These are phyloP conservation scores for Nyssa sinensis DNA, from an alignment of 148 eudicot species.

Conservation along the genomic window DNA sequence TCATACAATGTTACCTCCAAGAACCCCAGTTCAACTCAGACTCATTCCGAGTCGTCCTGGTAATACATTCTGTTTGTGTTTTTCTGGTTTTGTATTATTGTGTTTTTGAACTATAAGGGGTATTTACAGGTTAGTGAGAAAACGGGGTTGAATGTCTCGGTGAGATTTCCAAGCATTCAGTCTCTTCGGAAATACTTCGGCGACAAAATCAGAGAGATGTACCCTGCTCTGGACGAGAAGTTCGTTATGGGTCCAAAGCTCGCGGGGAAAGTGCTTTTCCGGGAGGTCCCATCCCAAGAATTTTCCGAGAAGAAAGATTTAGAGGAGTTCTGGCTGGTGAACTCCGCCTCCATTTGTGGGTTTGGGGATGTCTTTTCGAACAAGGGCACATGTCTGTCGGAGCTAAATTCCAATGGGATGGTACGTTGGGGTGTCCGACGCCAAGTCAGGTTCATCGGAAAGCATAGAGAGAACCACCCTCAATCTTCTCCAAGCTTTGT, in stretches of 20 bases:
- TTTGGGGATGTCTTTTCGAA: slow-evolving; percentile 10
- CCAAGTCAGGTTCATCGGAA: slow-evolving; percentile 45
- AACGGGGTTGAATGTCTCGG: slow-evolving; percentile 46
- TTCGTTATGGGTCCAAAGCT: slow-evolving; percentile 49
- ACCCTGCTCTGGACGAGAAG: slow-evolving; percentile 64
- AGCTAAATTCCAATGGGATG: slow-evolving; percentile 28
- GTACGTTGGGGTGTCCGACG: slow-evolving; percentile 56
- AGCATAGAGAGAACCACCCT: slow-evolving; percentile 26
- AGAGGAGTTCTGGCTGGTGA: slow-evolving; percentile 55
- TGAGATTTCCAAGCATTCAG: slow-evolving; percentile 62
- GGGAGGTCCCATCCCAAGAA: slow-evolving; percentile 49
- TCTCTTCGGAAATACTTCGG: slow-evolving; percentile 51
- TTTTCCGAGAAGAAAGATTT: slow-evolving; percentile 46
- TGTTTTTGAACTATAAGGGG: not conserved
- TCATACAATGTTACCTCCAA: slow-evolving; percentile 45
- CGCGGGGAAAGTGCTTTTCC: slow-evolving; percentile 48
- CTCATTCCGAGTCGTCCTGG: slow-evolving; percentile 69
- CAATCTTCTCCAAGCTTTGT: slow-evolving; percentile 30
- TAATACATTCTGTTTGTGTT: slow-evolving; percentile 17
- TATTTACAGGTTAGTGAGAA: slow-evolving; percentile 59
- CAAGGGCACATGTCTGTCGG: slow-evolving; percentile 20
- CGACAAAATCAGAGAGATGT: slow-evolving; percentile 30
- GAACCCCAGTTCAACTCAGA: slow-evolving; percentile 47
- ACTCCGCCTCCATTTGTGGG: not conserved
- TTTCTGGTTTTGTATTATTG: not conserved